Evolutionary conservation across 106 monocot species (phyloP).

Genomic region (Ottelia alismoides): DNA sequence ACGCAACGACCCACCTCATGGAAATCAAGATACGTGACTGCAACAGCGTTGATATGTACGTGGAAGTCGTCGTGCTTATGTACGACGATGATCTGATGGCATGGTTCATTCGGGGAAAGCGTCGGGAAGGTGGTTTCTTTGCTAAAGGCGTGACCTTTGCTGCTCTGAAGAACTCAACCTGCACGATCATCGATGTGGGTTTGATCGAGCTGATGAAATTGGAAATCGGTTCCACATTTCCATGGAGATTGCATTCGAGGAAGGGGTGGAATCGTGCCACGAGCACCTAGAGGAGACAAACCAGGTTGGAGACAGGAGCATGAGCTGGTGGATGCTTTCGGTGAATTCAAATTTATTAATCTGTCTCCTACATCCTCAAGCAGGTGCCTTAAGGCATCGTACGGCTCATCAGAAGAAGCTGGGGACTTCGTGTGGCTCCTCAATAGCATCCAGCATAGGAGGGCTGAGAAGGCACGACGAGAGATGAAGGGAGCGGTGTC

Average conservation of each 20-base stretch:
- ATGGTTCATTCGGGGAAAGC: slow-evolving; percentile 18
- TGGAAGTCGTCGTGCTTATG: slow-evolving; percentile 56
- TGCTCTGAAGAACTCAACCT: neutral
- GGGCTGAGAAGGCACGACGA: slow-evolving; percentile 46
- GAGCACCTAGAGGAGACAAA: slow-evolving; percentile 42
- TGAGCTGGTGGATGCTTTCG: slow-evolving; percentile 20
- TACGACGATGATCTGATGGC: slow-evolving; percentile 30
- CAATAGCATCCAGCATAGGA: slow-evolving; percentile 26
- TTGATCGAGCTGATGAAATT: neutral
- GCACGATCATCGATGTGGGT: neutral
- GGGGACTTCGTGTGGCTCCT: slow-evolving; percentile 23
- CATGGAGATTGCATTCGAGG: slow-evolving; percentile 41
- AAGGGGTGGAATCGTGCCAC: slow-evolving; percentile 31
- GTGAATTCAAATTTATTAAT: slow-evolving; percentile 11
- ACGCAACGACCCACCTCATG: slow-evolving; percentile 4
- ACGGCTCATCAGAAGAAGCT: slow-evolving; percentile 15
- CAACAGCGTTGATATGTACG: slow-evolving; percentile 45
- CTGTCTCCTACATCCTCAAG: slow-evolving; percentile 15
- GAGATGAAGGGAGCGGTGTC: slow-evolving; percentile 41
- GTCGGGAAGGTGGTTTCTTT: slow-evolving; percentile 25
- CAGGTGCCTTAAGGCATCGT: slow-evolving; percentile 31
- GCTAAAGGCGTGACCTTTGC: slow-evolving; percentile 35
- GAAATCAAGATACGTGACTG: slow-evolving; percentile 12
- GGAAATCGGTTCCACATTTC: slow-evolving; percentile 40
- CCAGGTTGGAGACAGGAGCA: slow-evolving; percentile 57